Conservation (phyloP, 331 rosid genomes). For the Prunus yedoensis region DNA sequence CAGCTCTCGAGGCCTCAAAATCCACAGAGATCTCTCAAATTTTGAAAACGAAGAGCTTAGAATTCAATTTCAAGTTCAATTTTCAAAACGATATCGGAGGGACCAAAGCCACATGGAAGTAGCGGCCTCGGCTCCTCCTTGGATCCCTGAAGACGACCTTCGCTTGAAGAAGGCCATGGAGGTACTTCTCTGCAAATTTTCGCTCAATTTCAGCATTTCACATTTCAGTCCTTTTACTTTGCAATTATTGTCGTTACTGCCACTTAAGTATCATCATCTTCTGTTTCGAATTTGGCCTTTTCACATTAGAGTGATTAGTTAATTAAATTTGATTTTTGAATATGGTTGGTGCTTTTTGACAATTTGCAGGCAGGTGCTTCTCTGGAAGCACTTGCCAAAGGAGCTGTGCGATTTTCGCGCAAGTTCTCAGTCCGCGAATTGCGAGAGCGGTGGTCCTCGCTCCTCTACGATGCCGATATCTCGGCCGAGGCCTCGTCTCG, state of each 20-base stretch:
- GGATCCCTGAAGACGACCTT: constrained; percentile 78
- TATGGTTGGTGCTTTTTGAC: not conserved
- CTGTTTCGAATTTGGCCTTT: not conserved
- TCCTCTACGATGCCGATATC: constrained; percentile 56
- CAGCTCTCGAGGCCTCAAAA: not conserved
- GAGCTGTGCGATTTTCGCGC: constrained; percentile 73
- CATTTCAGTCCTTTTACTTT: not conserved
- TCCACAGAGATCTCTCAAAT: not conserved
- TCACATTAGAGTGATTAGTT: not conserved
- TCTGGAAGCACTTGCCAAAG: constrained; percentile 80
- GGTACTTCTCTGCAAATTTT: constrained; percentile 40
- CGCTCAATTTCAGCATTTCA: not conserved
- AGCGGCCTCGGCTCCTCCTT: constrained; percentile 33
- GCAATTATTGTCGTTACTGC: not conserved
- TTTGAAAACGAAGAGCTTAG: not conserved
- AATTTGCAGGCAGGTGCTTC: constrained; percentile 65
- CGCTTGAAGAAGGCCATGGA: constrained; percentile 73
- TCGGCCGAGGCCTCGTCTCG: constrained; percentile 48
- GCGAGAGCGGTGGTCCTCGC: constrained; percentile 66
- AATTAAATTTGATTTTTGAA: not conserved
- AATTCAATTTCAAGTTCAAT: not conserved
- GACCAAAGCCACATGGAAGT: constrained; percentile 24
- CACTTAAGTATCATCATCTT: not conserved
- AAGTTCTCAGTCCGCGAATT: constrained; percentile 52
- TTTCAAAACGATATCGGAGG: not conserved